Conservation (phyloP, 139 green algal genomes). For the Tetradesmus lagerheimii region DNA sequence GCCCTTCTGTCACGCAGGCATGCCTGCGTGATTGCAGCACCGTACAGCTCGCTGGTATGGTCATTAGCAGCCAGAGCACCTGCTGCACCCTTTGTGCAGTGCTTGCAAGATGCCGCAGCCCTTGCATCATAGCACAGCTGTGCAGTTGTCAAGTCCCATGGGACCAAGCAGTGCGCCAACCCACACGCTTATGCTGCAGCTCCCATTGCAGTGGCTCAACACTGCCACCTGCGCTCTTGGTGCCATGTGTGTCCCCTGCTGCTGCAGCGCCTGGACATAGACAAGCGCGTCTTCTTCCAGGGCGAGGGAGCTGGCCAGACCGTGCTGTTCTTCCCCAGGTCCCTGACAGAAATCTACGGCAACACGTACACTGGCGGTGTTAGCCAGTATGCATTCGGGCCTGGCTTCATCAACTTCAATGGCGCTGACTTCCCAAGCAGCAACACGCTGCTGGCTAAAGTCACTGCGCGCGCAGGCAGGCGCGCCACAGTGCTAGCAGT, state of each 20-base stretch:
- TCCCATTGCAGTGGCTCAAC: too few relatives aligned
- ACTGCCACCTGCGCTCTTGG: too few relatives aligned
- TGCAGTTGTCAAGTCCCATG: too few relatives aligned
- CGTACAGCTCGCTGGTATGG: too few relatives aligned
- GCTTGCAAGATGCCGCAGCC: too few relatives aligned
- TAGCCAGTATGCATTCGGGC: constrained; percentile 41
- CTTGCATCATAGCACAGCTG: too few relatives aligned
- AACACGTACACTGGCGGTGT: constrained; percentile 35
- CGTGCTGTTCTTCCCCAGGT: constrained; percentile 42
- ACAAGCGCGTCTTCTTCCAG: constrained; percentile 40
- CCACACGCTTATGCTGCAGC: too few relatives aligned
- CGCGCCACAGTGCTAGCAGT: background rate
- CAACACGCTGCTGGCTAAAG: constrained; percentile 29
- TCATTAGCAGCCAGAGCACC: too few relatives aligned
- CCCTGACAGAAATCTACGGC: constrained; percentile 35
- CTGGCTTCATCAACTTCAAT: constrained; percentile 48
- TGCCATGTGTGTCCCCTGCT: background rate
- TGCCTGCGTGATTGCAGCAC: too few relatives aligned
- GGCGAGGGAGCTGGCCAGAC: constrained; percentile 34
- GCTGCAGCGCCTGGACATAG: constrained; percentile 42
- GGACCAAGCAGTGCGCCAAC: too few relatives aligned
- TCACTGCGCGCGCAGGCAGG: background rate
- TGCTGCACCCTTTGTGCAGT: too few relatives aligned
- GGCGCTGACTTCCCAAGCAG: constrained; percentile 17
- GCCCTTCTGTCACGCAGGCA: too few relatives aligned